phyloP scores from a whole-genome alignment of 1,139 yeast species.

The Kurtzmaniella natalensis region DNA sequence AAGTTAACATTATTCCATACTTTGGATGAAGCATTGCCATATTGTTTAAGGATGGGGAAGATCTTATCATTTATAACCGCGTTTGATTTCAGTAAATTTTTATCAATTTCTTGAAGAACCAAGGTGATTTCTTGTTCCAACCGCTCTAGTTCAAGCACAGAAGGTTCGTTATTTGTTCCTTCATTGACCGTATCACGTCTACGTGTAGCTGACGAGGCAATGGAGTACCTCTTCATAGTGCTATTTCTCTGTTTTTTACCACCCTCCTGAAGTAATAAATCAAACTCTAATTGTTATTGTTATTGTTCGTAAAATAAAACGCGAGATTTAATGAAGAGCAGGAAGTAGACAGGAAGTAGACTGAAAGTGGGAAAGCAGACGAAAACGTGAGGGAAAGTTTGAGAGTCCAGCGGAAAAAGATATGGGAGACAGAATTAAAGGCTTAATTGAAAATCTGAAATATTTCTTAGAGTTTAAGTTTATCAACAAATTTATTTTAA shows the following conservation, averaged over 20 bases:
- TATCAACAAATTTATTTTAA: too few species aligned
- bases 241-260: too few species aligned
- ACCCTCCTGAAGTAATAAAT: conserved; percentile 1
- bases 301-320: not conserved
- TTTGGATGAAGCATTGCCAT: conserved; percentile 49
- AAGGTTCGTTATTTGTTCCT: conserved; percentile 16
- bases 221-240: conserved; percentile 40
- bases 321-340: not conserved
- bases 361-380: not conserved
- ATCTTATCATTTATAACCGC: conserved; percentile 57
- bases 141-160: conserved; percentile 57
- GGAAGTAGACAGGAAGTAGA: not conserved
- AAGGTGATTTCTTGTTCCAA: conserved; percentile 80
- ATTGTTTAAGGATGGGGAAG: conserved; percentile 57
- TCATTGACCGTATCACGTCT: conserved; percentile 24
- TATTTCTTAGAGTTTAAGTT: too few species aligned
- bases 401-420: too few species aligned
- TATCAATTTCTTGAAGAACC: conserved; percentile 75
- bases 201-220: conserved; percentile 37
- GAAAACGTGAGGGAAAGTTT: too few species aligned
- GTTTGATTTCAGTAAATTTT: conserved; percentile 61
- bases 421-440: too few species aligned
- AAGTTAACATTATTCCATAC: conserved; percentile 62
- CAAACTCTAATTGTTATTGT: conserved; percentile 1
- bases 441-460: too few species aligned